Base-by-base conservation (phyloP, 345 rosid genomes). In the Camelina hispida region DNA sequence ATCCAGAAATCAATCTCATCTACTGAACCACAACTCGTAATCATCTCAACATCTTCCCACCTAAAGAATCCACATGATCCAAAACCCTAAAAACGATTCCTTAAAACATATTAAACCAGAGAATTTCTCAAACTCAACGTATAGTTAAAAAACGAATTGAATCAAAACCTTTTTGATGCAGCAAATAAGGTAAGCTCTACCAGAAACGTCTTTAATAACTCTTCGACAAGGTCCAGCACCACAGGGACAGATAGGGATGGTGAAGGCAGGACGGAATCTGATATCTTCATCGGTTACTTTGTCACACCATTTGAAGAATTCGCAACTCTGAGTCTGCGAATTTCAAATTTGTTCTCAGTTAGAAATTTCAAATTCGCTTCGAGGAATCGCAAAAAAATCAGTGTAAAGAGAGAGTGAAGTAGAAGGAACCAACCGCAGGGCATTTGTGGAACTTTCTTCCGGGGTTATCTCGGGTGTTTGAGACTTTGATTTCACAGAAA, bases 1-100 rank as follows among this genome's bases (percentile, higher is more conserved):
- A 7, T 34, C 69, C 70, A 51, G 18, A 73, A 61, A 61, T 68
- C 78, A 2, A 42, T 73, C 43, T 78, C 81, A 53, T 68, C 60
- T 4, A 56, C 14, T n/a, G 35, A 50, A 51, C 32, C 63, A 70
- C 13, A 25, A 12, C 17, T 51, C 53, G 5, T 32, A 70, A 66
- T 30, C 17, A 7, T 25, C 55, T 46, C 44, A 18, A 46, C 34
- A 70, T 77, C 77, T 23, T 53, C 88, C 81, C 81, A 68, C 17
- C 67, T 62, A 30, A 77, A 59, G 72, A 74, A 87, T 14, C 30
- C 42, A 68, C 91, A 87, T 63, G 88, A 84, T 44, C 91, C 86
- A 42, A 30, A 78, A 15, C 81, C 78, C 91, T 85, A 75, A 13
- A 23, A 76, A 68, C 16, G 14, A 37, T 16, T 5, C 12, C 14